Evolutionary conservation across 805 yeast species (phyloP).

Genomic region (Nakazawaea pomicola): DNA sequence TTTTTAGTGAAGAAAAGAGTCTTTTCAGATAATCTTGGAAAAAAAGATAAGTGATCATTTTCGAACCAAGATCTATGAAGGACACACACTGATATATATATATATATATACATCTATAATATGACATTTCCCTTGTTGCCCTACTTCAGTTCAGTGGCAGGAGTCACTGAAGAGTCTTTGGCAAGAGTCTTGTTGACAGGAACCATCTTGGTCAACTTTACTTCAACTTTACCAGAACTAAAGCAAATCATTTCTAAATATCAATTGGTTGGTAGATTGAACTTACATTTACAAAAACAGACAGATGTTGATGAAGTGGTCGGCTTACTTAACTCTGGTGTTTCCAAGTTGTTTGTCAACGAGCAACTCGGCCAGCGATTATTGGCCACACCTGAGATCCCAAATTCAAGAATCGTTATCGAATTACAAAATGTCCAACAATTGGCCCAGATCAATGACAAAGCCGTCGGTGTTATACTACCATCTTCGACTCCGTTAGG

Average conservation of each 20-base stretch:
- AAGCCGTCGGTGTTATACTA: conserved; percentile 18
- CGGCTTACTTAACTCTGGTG: too few relatives aligned
- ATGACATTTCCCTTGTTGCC: conserved; percentile 33
- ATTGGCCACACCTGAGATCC: conserved; percentile 16
- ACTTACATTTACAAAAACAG: conserved; percentile 7
- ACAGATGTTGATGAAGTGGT: too few relatives aligned
- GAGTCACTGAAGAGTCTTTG: conserved; percentile 13
- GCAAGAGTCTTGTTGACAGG: conserved; percentile 20
- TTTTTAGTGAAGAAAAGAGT: too few relatives aligned
- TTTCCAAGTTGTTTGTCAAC: conserved; percentile 14
- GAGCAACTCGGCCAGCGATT: conserved; percentile 1
- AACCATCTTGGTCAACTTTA: conserved; percentile 27
- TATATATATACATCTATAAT: background rate
- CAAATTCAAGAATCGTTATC: conserved; percentile 28
- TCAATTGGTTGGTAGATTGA: conserved; percentile 7
- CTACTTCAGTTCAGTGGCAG: conserved; percentile 15
- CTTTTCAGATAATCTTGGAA: too few relatives aligned
- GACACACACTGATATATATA: background rate
- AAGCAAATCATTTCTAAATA: background rate
- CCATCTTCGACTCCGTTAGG: conserved; percentile 17
- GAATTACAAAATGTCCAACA: too few relatives aligned
- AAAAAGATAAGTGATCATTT: too few relatives aligned
- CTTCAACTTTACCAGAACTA: conserved; percentile 6
- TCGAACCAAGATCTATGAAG: background rate
- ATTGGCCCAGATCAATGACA: conserved; percentile 16